Evolutionary conservation across 805 yeast genomes (phyloP).

Genomic region (Metschnikowia arizonensis): DNA sequence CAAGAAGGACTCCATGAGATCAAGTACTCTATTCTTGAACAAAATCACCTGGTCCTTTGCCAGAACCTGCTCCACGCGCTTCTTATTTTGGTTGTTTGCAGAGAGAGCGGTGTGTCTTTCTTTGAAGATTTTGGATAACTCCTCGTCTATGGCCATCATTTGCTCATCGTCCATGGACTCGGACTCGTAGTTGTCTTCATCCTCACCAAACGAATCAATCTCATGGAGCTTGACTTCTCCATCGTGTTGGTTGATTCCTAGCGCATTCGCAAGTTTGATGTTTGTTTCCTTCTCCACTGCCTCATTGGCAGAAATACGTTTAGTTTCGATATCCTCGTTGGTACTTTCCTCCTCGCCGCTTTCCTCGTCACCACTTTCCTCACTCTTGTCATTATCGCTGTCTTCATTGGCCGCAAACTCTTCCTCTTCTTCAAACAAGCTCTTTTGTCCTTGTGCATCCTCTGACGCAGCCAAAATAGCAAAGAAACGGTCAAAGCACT

Average conservation of each 20-base stretch:
- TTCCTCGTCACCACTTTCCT: constrained; percentile 7
- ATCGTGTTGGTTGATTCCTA: constrained; percentile 52
- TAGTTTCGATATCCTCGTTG: constrained; percentile 13
- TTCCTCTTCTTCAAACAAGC: constrained; percentile 62
- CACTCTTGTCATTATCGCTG: background rate
- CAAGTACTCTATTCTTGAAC: constrained; percentile 75
- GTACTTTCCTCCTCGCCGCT: background rate
- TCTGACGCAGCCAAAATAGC: constrained; percentile 54
- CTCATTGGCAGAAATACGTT: constrained; percentile 13
- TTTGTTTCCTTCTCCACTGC: constrained; percentile 45
- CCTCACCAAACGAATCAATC: constrained; percentile 36
- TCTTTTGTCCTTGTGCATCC: constrained; percentile 74
- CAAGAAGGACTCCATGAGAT: constrained; percentile 63
- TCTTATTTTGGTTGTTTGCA: constrained; percentile 45
- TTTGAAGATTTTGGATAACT: constrained; percentile 75
- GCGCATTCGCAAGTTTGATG: constrained; percentile 62
- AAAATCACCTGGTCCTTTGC: constrained; percentile 77
- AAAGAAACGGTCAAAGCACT: constrained; percentile 33
- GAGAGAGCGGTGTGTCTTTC: constrained; percentile 70
- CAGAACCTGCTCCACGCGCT: constrained; percentile 67
- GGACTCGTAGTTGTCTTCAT: constrained; percentile 58
- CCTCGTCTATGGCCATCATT: constrained; percentile 91
- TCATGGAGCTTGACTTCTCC: constrained; percentile 46
- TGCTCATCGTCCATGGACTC: constrained; percentile 90
- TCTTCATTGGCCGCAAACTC: constrained; percentile 26